Base-by-base conservation (phyloP, 2,329 filamentous ascomycete genomes). In the Scleromitrula shiraiana region DNA sequence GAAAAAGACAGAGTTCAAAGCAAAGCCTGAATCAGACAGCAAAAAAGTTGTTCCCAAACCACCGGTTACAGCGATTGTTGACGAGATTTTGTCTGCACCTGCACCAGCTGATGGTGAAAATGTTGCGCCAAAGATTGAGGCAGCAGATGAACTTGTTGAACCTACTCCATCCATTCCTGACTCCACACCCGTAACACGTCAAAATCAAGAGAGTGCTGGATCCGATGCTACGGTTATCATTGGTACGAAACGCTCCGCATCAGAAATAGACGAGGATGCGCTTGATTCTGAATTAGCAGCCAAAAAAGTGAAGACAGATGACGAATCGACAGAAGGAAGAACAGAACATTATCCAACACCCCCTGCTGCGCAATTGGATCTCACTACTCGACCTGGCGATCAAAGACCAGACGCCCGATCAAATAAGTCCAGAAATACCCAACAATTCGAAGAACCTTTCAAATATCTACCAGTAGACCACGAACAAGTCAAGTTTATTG, bases 1-100 rank as follows among this genome's bases (percentile, higher is more conserved):
- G 71, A 98, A 98, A 75, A 83, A 83, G 64, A 77, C 80, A 22
- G 93, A 96, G 56, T 89, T 95, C 65, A 85, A 78, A 64, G 84
- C 82, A 7, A 85, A 78, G 65, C 82, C 82, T 19, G 86, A 93
- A 66, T 75, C 77, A 4, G 72, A 75, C 49, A 64, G 68, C 46
- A 77, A 76, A 61, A 69, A 69, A 50, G 64, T 64, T n/a, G 73
- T 71, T 52, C 56, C 56, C 50, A 73, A 64, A 61, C 62, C 52
- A 47, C 64, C 53, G 46, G 58, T 60, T 40, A 60, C 62, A 20
- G 60, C 66, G 20, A 62, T 71, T 20, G 67, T 72, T 33, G 65
- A 71, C n/a, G 64, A 67, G 38, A 68, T 69, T 33, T 61, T 65
- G 44, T 53, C 63, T 2, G 56, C 59, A 39, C 58, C 60, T 7